Evolutionary conservation across 768 basidiomycete species (phyloP).

Genomic region (Mycena galericulata): DNA sequence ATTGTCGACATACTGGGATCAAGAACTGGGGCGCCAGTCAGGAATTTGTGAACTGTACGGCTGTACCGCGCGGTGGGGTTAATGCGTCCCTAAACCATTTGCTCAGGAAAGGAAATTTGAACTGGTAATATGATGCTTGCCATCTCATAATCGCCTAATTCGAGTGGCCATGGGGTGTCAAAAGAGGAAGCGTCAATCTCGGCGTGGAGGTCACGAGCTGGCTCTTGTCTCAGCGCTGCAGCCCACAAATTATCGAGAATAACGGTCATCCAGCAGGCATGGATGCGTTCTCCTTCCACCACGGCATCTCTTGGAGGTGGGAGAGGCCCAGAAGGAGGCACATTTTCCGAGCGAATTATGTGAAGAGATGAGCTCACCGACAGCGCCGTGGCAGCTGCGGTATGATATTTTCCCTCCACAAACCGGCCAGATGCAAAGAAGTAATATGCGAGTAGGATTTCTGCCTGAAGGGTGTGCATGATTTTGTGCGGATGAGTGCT

Average conservation of each 20-base stretch:
- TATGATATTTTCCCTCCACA: slow-evolving; percentile 58
- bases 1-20: slow-evolving; percentile 6
- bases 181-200: slow-evolving; percentile 11
- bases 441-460: slow-evolving; percentile 67
- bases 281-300: slow-evolving; percentile 53
- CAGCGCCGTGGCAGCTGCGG: slow-evolving; percentile 50
- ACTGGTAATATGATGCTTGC: slow-evolving; percentile 32
- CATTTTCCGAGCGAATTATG: slow-evolving; percentile 39
- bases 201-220: slow-evolving; percentile 35
- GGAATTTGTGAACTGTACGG: background rate
- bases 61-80: slow-evolving; percentile 10
- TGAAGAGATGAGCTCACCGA: slow-evolving; percentile 52
- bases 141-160: slow-evolving; percentile 50
- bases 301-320: slow-evolving; percentile 41
- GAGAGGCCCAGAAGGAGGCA: slow-evolving; percentile 47
- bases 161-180: slow-evolving; percentile 54
- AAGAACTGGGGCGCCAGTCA: background rate
- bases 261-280: slow-evolving; percentile 51
- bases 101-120: background rate
- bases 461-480: slow-evolving; percentile 62
- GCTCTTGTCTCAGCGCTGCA: slow-evolving; percentile 51
- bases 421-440: slow-evolving; percentile 63
- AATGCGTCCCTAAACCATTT: background rate
- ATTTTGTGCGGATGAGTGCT: slow-evolving; percentile 53
- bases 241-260: slow-evolving; percentile 55